Evolutionary conservation across 352 stramenopile genomes (phyloP).

Genomic region (Plasmopara viticola): DNA sequence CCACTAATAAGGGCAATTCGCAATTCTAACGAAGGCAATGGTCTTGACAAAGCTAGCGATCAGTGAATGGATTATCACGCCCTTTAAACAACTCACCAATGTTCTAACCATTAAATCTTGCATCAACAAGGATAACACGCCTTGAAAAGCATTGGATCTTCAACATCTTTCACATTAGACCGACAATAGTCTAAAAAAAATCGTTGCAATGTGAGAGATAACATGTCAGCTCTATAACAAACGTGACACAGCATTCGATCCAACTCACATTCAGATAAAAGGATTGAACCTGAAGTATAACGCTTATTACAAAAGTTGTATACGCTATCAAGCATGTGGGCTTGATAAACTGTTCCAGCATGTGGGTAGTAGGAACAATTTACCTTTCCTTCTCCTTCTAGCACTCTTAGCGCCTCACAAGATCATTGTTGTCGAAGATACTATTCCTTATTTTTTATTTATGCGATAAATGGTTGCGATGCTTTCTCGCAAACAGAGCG

Average conservation of each 20-base stretch:
- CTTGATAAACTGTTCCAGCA: too few species aligned
- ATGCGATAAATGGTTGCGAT: too few species aligned
- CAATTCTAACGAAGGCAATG: slow-evolving; percentile 28
- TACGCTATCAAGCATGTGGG: slow-evolving; percentile 72
- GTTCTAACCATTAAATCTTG: slow-evolving; percentile 58
- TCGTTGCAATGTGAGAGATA: not conserved
- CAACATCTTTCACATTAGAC: slow-evolving; percentile 68
- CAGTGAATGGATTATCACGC: slow-evolving; percentile 61
- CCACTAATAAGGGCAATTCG: slow-evolving; percentile 58
- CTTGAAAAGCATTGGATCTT: slow-evolving; percentile 54
- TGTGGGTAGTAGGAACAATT: slow-evolving; percentile 58
- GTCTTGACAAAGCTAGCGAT: slow-evolving; percentile 42
- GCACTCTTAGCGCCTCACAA: too few species aligned
- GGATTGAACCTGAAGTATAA: slow-evolving; percentile 56
- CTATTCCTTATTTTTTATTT: too few species aligned
- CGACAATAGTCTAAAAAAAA: slow-evolving; percentile 44
- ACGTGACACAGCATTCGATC: too few species aligned
- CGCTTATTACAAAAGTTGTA: slow-evolving; percentile 58
- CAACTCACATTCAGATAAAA: slow-evolving; percentile 71
- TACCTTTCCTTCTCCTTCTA: too few species aligned
- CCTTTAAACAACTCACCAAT: slow-evolving; percentile 53
- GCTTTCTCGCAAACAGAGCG: too few species aligned
- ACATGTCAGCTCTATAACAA: too few species aligned
- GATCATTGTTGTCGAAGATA: too few species aligned
- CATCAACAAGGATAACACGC: slow-evolving; percentile 46